Conservation (phyloP, 2,329 filamentous ascomycete genomes). For the Pyricularia pennisetigena region DNA sequence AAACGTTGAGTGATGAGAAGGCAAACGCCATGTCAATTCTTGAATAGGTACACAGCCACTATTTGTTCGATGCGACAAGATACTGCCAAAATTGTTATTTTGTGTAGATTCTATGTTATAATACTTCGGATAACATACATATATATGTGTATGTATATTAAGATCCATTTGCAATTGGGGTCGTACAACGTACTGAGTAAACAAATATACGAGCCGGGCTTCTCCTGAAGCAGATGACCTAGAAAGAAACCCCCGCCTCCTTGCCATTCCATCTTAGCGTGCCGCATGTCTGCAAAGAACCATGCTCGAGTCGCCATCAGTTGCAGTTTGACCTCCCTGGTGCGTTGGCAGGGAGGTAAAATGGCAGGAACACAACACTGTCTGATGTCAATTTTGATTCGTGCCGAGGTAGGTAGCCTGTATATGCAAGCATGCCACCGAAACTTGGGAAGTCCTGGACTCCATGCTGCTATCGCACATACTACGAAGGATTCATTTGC, state of each 20-base stretch:
- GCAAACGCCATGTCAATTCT: neutral
- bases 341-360: neutral
- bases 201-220: neutral
- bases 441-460: neutral
- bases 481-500: neutral
- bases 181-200: neutral
- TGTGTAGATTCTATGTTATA: neutral
- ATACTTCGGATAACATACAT: neutral
- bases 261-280: conserved; percentile 5
- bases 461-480: too few species aligned
- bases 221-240: neutral
- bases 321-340: neutral
- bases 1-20: neutral
- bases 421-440: neutral
- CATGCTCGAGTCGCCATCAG: neutral
- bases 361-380: neutral
- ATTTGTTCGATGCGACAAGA: neutral
- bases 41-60: neutral
- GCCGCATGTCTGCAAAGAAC: conserved; percentile 15
- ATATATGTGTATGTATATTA: too few species aligned
- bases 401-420: neutral
- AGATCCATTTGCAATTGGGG: neutral
- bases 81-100: neutral
- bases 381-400: neutral
- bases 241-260: neutral